These are phyloP conservation scores for Beta macrorhiza DNA, from an alignment of 179 eudicot genomes.

Conservation along the genomic window DNA sequence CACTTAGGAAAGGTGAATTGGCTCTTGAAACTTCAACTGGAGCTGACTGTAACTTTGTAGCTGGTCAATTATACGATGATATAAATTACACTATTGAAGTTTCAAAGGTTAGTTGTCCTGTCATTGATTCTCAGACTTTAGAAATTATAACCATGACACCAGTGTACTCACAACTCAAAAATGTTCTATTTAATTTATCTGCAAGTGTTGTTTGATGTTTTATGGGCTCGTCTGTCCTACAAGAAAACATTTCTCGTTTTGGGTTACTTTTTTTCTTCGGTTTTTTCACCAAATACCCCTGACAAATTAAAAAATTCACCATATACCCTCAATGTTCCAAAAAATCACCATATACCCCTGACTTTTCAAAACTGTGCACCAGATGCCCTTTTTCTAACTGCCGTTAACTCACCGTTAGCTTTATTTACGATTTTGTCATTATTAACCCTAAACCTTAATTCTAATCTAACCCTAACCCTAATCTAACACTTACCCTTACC, in stretches of 20 bases:
- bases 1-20: constrained; percentile 63
- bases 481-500: too few species aligned
- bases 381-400: too few species aligned
- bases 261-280: too few species aligned
- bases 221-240: background rate
- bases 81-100: constrained; percentile 72
- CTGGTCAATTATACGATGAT: constrained; percentile 92
- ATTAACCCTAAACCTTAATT: too few species aligned
- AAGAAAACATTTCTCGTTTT: background rate
- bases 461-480: too few species aligned
- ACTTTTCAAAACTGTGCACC: too few species aligned
- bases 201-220: background rate
- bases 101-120: constrained; percentile 62
- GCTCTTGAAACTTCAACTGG: constrained; percentile 74
- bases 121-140: background rate
- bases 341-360: too few species aligned
- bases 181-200: background rate
- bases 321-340: too few species aligned
- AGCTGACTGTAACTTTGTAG: constrained; percentile 66
- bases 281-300: too few species aligned
- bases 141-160: background rate
- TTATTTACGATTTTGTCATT: too few species aligned
- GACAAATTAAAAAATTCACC: too few species aligned
- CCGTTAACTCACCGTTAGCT: too few species aligned
- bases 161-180: background rate